These are phyloP conservation scores for Lichenothelia convexa DNA, from an alignment of 495 filamentous ascomycete genomes.

Conservation along the genomic window DNA sequence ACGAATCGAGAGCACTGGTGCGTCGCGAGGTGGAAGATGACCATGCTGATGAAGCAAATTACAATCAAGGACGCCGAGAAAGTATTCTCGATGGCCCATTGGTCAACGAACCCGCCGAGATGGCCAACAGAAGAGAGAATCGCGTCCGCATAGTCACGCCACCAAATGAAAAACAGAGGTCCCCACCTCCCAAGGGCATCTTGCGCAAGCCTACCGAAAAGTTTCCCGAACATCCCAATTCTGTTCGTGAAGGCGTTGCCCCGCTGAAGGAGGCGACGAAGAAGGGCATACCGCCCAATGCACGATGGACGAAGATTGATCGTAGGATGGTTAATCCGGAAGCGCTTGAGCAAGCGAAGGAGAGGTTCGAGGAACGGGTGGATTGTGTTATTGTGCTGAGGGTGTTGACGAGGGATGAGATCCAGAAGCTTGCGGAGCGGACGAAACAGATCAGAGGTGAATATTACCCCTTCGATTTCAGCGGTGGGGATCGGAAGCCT, in stretches of 20 bases:
- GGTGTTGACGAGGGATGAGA: conserved; percentile 64
- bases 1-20: too few species aligned
- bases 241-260: conserved; percentile 73
- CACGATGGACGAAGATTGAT: conserved; percentile 80
- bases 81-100: not conserved
- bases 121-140: conserved; percentile 5
- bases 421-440: conserved; percentile 56
- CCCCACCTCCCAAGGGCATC: conserved; percentile 41
- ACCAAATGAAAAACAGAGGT: conserved; percentile 18
- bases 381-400: conserved; percentile 75
- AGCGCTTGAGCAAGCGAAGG: conserved; percentile 55
- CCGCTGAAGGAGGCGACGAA: conserved; percentile 50
- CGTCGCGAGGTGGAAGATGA: too few species aligned
- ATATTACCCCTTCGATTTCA: conserved; percentile 2
- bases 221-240: conserved; percentile 63
- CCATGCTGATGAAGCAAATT: too few species aligned
- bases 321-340: conserved; percentile 67
- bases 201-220: conserved; percentile 52
- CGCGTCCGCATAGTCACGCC: conserved; percentile 22
- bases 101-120: not conserved
- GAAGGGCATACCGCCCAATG: conserved; percentile 53
- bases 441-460: conserved; percentile 64
- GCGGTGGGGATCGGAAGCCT: not conserved
- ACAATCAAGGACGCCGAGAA: not conserved
- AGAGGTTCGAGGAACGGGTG: conserved; percentile 62